A percentile compares a stretch with the other conserved stretches of the same genome.
Conservation (phyloP, 176 grass and related monocot species). For the Musa troglodytarum region DNA sequence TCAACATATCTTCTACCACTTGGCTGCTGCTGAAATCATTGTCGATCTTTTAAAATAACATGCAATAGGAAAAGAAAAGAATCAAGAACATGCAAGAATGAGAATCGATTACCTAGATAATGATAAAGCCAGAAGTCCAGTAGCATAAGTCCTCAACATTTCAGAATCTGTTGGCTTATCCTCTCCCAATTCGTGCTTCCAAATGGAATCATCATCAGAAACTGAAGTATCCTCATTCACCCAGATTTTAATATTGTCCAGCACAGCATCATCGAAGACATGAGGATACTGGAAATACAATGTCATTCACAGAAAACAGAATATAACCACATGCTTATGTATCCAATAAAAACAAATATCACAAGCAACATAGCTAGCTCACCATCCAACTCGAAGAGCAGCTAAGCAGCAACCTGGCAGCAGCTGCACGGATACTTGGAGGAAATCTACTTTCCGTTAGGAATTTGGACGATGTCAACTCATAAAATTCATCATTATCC, state of each 20-base stretch:
- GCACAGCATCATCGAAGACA: slow-evolving; percentile 59
- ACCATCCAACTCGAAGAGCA: slow-evolving; percentile 63
- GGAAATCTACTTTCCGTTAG: slow-evolving; percentile 54
- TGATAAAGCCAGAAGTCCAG: slow-evolving; percentile 81
- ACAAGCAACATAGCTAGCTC: slow-evolving; percentile 21
- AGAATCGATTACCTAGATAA: slow-evolving; percentile 43
- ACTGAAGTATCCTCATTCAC: slow-evolving; percentile 40
- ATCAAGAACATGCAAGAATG: not conserved
- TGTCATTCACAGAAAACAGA: not conserved
- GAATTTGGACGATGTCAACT: slow-evolving; percentile 71
- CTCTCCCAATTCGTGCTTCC: slow-evolving; percentile 47
- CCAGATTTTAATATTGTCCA: slow-evolving; percentile 82
- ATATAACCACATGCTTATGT: not conserved
- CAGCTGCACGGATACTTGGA: slow-evolving; percentile 38
- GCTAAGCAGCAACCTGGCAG: slow-evolving; percentile 73
- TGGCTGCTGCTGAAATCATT: slow-evolving; percentile 36
- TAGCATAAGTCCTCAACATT: slow-evolving; percentile 63
- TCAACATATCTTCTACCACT: slow-evolving; percentile 77
- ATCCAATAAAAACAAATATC: slow-evolving; percentile 2
- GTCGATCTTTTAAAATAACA: not conserved
- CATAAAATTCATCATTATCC: slow-evolving; percentile 91
- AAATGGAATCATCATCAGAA: slow-evolving; percentile 39
- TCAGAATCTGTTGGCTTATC: slow-evolving; percentile 67
- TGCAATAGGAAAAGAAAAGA: slow-evolving; percentile 12
- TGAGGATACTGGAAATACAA: slow-evolving; percentile 52